Evolutionary conservation across 768 basidiomycete genomes (phyloP), one percentile per base, ranked within the genome.

Genomic region (Rubroboletus pulcherrimus): DNA sequence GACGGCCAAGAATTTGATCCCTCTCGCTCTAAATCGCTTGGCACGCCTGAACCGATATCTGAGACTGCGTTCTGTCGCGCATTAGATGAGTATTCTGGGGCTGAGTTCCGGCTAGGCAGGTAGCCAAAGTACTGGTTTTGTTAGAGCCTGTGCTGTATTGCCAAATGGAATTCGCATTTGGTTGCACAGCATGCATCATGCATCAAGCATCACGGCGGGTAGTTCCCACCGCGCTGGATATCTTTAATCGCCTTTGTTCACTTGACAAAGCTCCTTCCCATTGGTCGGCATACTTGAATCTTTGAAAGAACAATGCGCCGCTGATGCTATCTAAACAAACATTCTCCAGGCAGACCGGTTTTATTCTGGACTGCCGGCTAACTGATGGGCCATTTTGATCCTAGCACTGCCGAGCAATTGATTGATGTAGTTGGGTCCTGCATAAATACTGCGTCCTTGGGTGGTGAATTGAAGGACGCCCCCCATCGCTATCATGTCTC

Each of bases 51-150:
- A 44, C 55, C 71, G 53, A 66, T 86, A 51, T 77, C 81, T 31
- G 84, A 88, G 65, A 59, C 65, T 38, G 79, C 79, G 34, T 88
- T 93, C 61, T 72, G 89, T 60, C 76, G 77, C 24, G 91, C 90
- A 10, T 66, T 93, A 56, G 88, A 92, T 66, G 81, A 86, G 66
- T 93, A 82, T 70, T 77, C 85, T 10, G 69, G 72, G 9, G 89
- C 89, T 7, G 85, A 92, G 72, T 87, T 91, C 78, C 83, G 89
- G 33, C 79, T 89, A 46, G 91, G 91, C 39, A 89, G 83, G 73
- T 90, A 78, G 68, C n/a, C 10, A 38, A 37, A 33, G 45, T 31
- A 33, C 37, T 50, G 30, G 31, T 43, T 47, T 48, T 26, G 12
- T 41, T 67, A 46, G 54, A 48, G 31, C 35, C n/a, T 51, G 51